Base-by-base conservation (phyloP, 2,329 filamentous ascomycete species). In the Colletotrichum sp. region DNA sequence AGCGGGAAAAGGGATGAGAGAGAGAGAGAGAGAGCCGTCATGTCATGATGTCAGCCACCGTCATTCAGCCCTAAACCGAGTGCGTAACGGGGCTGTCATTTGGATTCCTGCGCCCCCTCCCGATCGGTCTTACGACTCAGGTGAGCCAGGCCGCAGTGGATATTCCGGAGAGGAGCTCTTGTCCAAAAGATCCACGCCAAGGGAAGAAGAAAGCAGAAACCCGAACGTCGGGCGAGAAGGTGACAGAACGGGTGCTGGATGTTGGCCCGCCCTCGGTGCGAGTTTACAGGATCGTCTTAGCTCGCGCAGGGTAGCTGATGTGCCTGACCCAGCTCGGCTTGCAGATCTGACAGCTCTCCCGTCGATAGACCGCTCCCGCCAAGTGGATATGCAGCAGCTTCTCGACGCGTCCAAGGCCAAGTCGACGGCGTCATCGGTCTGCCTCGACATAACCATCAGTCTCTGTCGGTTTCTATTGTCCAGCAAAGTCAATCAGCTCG, bases 41-140 rank as follows among this genome's bases (percentile, higher is more conserved):
- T 19, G 68, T 30, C 48, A 76, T 76, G 74, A 76, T 76, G 70
- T 76, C 74, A 76, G 65, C 39, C 16, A 30, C 59, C 74, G 48
- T 74, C 74, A 76, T 65, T 48, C 70, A 64, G 34, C 60, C 44
- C 48, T 25, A 55, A 36, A 52, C 44, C 27, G 48, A 48, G 19
- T 73, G 60, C 64, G 57, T 69, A 74, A 34, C 34, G 15, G 32
- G 30, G n/a, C 12, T 55, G 61, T 32, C 48, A 61, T 72, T 44
- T 36, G 25, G 30, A 61, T 55, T 48, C 52, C 52, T 13, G 39
- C 36, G n/a, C n/a, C 44, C 44, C 44, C 44, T 52, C 11, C 52
- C 68, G 36, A 70, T 65, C 57, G 68, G 44, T 71, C 52, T 52
- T 36, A n/a, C 48, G 30, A n/a, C 52, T 75, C 68, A 57, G 68